Base-by-base conservation (phyloP, 2,329 filamentous ascomycete species). In the Cladosporium sp. region DNA sequence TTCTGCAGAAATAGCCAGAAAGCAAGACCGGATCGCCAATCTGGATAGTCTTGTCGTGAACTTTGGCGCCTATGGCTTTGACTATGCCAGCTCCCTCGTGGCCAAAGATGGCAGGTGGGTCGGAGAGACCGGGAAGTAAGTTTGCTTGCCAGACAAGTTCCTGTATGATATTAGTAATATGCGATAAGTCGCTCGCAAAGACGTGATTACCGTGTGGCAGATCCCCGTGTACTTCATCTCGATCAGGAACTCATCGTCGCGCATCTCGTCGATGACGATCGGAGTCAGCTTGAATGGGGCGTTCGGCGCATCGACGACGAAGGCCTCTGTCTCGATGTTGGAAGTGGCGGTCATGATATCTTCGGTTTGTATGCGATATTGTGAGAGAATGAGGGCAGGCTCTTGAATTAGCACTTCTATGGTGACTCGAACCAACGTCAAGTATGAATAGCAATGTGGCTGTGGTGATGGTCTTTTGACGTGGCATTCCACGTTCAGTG, bases 201-300 rank as follows among this genome's bases (percentile, higher is more conserved):
- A 32, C 28, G 15, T 7, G 34, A 25, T 37, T 37, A 40, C 48
- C 13, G 63, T 65, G 28, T 65, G 63, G 58, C 63, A 65, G 28
- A 65, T 64, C 15, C 62, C 63, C 6, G 61, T 59, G 34, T 62
- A 63, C 36, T 63, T 56, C 56, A 65, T 64, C 15, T 63, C 59
- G 25, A 65, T 44, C 1, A 65, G 58, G 15, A 61, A 37, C 50
- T 65, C 63, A 17, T 61, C 48, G 39, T 54, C 50, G 37, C 61
- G 62, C 42, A 62, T 47, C 9, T 55, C 54, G 19, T 60, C 60
- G 32, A 65, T 56, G 8, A 56, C 45, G 22, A 65, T 40, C 13
- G 42, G 37, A 17, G 62, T 62, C 25, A 65, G 57, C 39, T 60
- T 62, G 55, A 65, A 65, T n/a, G 56, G 64, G 80, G 53, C 91